Base-by-base conservation (phyloP, 768 basidiomycete species). In the Pulveroboletus sp. region DNA sequence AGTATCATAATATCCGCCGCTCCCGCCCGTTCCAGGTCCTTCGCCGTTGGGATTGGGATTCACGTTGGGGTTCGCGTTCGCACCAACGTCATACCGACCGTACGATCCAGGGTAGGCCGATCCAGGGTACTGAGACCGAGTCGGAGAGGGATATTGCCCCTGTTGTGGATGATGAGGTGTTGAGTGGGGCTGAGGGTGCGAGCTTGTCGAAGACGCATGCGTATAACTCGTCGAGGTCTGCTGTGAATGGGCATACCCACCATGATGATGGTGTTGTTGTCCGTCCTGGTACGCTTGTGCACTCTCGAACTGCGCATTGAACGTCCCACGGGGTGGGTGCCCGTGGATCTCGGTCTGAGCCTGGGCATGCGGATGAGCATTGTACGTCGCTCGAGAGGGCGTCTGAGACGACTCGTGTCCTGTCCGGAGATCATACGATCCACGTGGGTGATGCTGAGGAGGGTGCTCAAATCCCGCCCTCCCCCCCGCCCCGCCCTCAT, bases 71-170 rank as follows among this genome's bases (percentile, higher is more conserved):
- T 40, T 61, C 14, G 57, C 8, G 14, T 40, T 60, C 6, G 65
- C 47, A 69, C 67, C 33, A 55, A 68, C 47, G 53, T 64, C 58
- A 8, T 63, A 67, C 10, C 56, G 61, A 9, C 65, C 45, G 17
- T 69, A 67, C 7, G 68, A 57, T 11, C 59, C 53, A 1, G 64
- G 53, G n/a, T 69, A 66, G 5, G 58, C 35, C 27, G 62, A 51
- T 27, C 39, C 42, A 15, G 61, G 47, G 45, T 57, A 69, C 27
- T 67, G 65, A 30, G 67, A 51, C 15, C 60, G 63, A 1, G 57
- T 52, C 9, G 62, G 53, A 47, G 65, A 55, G 2, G 65, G 41
- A 28, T 62, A 65, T 24, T 67, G 65, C 24, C 45, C 54, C 47
- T 62, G 63, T 5, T 56, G 63, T 27, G 52, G 41, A 46, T 61